Conservation (phyloP, 2,329 filamentous ascomycete species). For the Phyllosticta citrichinensis region DNA sequence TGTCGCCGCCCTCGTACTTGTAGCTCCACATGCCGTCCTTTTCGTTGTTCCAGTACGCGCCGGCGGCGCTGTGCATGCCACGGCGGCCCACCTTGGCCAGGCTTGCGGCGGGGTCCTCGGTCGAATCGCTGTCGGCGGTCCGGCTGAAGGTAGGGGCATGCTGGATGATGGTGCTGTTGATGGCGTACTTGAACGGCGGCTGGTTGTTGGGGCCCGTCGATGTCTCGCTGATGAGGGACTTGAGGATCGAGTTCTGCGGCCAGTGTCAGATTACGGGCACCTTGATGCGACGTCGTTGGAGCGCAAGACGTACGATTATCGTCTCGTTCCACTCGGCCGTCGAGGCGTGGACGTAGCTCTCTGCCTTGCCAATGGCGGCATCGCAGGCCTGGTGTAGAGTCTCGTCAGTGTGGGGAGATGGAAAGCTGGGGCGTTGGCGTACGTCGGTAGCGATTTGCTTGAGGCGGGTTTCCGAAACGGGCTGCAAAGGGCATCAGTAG, state of each 20-base stretch:
- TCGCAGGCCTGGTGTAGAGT: slow-evolving; percentile 60
- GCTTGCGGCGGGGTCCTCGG: slow-evolving; percentile 46
- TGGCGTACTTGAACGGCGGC: slow-evolving; percentile 80
- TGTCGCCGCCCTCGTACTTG: slow-evolving; percentile 59
- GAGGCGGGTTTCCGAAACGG: slow-evolving; percentile 64
- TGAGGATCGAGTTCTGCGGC: slow-evolving; percentile 61
- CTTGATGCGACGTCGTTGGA: slow-evolving; percentile 6
- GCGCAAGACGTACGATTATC: slow-evolving; percentile 64
- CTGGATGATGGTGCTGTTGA: slow-evolving; percentile 98
- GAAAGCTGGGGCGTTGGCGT: slow-evolving; percentile 27
- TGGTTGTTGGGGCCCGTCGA: slow-evolving; percentile 46
- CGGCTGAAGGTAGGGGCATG: slow-evolving; percentile 44
- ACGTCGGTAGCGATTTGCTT: slow-evolving; percentile 81
- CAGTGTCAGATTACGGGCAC: neutral
- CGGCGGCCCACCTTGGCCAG: slow-evolving; percentile 70
- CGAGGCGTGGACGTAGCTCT: slow-evolving; percentile 77
- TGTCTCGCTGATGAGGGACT: slow-evolving; percentile 66
- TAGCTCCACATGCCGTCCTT: slow-evolving; percentile 84
- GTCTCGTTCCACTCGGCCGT: slow-evolving; percentile 82
- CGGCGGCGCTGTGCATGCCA: slow-evolving; percentile 81
- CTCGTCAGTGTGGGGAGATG: slow-evolving; percentile 6
- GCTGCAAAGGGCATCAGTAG: slow-evolving; percentile 31
- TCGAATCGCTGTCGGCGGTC: slow-evolving; percentile 28
- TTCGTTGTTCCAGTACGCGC: slow-evolving; percentile 84
- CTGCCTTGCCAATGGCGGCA: slow-evolving; percentile 59